Evolutionary conservation across 345 rosid genomes (phyloP).

Genomic region (Fremontodendron californicum): DNA sequence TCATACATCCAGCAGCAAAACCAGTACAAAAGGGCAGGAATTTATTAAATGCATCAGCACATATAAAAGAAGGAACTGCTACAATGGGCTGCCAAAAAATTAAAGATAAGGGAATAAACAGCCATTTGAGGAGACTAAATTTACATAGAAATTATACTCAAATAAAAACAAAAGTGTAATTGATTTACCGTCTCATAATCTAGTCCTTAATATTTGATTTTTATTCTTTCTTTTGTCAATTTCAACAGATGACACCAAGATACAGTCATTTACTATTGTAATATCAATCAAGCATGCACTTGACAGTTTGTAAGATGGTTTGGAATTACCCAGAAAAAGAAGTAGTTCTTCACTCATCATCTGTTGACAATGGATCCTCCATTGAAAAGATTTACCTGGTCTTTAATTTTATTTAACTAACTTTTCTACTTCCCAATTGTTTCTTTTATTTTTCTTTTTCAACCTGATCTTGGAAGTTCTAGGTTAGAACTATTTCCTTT

Average conservation of each 20-base stretch:
- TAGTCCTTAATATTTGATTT: not conserved
- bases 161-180: not conserved
- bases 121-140: not conserved
- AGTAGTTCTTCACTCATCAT: not conserved
- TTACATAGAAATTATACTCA: not conserved
- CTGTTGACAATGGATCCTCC: not conserved
- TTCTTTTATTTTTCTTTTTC: not conserved
- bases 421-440: not conserved
- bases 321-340: not conserved
- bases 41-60: conserved; percentile 93
- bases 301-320: not conserved
- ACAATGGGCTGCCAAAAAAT: conserved; percentile 68
- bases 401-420: not conserved
- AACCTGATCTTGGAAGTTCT: not conserved
- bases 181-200: not conserved
- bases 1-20: conserved; percentile 99
- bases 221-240: not conserved
- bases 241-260: not conserved
- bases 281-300: not conserved
- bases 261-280: not conserved
- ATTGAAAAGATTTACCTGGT: not conserved
- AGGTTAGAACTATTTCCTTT: not conserved
- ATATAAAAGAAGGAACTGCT: conserved; percentile 94
- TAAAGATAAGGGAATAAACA: not conserved
- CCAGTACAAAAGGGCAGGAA: conserved; percentile 97